Evolutionary conservation across 1,139 yeast species (phyloP), one percentile per base, ranked within the genome.

Genomic region (Hemisphaericaspora xylofermentans): DNA sequence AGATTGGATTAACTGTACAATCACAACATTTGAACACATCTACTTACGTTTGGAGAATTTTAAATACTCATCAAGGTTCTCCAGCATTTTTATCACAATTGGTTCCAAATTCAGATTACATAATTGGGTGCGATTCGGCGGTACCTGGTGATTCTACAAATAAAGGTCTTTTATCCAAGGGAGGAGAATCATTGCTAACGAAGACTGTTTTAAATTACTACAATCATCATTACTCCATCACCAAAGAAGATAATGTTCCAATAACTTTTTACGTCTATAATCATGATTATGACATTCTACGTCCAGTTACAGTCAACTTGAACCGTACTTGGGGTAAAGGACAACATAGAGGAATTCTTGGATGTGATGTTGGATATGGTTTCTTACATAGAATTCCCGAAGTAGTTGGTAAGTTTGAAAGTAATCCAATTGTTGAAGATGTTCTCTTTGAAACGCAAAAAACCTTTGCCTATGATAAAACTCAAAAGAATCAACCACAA

Each of bases 281-380:
- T 61, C 91, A 85, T 52, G 94, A 86, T 53, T 83, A 81, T 54
- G 94, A 91, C 58, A 75, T 86, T 6, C 81, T 88, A 38, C 76
- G 98, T 50, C 96, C 96, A 0, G 95, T 91, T 3, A 80, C 88
- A 0, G 88, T 91, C 17, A 71, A 79, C 41, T 64, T 73, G 40
- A 61, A 73, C 3, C 62, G 68, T 37, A 48, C 61, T 13, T 72
- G 78, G 78, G 67, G 71, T 1, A 54, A 56, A 16, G 76, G 72
- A 4, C 88, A 91, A 2, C 73, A 74, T 45, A 75, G 71, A 46
- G 96, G 96, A 0, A 70, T 89, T 28, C 68, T 93, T 33, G 98
- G 98, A 1, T 91, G 97, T 63, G 96, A 91, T 51, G 95, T 93
- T 9, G 98, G 97, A 0, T 91, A 89, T 56, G 98, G 98, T 0